phyloP scores from a whole-genome alignment of 1,284 basidiomycete genomes.

The Vanrija sp. region DNA sequence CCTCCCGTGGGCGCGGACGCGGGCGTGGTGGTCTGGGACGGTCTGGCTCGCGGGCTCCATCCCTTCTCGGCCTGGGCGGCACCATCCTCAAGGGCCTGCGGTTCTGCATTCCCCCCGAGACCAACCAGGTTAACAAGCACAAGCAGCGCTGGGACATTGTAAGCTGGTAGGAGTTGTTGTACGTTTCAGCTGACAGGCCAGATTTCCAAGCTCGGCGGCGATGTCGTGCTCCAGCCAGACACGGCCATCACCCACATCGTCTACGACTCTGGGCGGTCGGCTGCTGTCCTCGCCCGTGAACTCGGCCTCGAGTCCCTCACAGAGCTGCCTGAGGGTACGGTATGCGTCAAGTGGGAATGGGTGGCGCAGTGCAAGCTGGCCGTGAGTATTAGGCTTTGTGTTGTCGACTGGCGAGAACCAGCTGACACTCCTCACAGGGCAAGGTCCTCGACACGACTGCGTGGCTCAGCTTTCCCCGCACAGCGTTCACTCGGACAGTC shows the following conservation, averaged over 20 bases:
- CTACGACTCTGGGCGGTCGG: slow-evolving; percentile 25
- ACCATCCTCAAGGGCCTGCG: slow-evolving; percentile 32
- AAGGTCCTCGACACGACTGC: slow-evolving; percentile 21
- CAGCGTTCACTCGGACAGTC: slow-evolving; percentile 13
- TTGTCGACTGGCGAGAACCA: neutral
- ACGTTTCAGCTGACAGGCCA: slow-evolving; percentile 3
- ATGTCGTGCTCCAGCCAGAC: slow-evolving; percentile 34
- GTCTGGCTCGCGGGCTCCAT: neutral
- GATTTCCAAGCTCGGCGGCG: slow-evolving; percentile 34
- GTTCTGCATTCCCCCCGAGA: slow-evolving; percentile 33
- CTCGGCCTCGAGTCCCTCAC: slow-evolving; percentile 31
- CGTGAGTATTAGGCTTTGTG: slow-evolving; percentile 15
- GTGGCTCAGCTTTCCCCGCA: slow-evolving; percentile 33
- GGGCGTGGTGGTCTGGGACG: slow-evolving; percentile 5
- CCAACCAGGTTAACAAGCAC: slow-evolving; percentile 21
- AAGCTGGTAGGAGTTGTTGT: neutral
- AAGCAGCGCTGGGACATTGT: slow-evolving; percentile 33
- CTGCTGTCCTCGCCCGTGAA: slow-evolving; percentile 15
- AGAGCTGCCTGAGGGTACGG: slow-evolving; percentile 35
- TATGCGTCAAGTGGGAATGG: slow-evolving; percentile 42
- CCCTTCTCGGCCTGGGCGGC: slow-evolving; percentile 13
- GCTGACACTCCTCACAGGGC: slow-evolving; percentile 8
- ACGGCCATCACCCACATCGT: slow-evolving; percentile 44
- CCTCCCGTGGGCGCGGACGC: neutral
- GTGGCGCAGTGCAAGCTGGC: slow-evolving; percentile 29